Evolutionary conservation across 805 yeast genomes (phyloP).

Genomic region (Kazachstania bromeliacearum): DNA sequence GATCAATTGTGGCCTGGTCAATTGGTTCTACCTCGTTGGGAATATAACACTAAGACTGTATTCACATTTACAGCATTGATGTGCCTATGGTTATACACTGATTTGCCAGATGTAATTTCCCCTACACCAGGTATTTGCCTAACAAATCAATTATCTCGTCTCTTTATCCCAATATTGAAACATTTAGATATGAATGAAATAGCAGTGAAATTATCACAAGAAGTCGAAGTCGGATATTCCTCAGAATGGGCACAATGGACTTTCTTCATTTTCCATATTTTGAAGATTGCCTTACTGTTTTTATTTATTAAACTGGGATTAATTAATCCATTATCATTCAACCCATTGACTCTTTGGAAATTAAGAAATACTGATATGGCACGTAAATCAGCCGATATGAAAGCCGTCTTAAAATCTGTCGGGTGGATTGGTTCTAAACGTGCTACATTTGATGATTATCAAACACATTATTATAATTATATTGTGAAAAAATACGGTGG

Average conservation of each 20-base stretch:
- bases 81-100: slow-evolving; percentile 78
- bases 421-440: slow-evolving; percentile 96
- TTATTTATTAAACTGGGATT: slow-evolving; percentile 57
- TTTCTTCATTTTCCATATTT: slow-evolving; percentile 63
- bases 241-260: slow-evolving; percentile 45
- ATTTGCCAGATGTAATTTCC: slow-evolving; percentile 77
- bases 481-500: slow-evolving; percentile 64
- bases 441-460: slow-evolving; percentile 60
- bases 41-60: slow-evolving; percentile 12
- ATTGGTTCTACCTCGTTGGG: slow-evolving; percentile 44
- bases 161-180: slow-evolving; percentile 24
- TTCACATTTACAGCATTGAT: slow-evolving; percentile 25
- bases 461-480: slow-evolving; percentile 54
- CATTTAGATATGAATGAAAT: slow-evolving; percentile 34
- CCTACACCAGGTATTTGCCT: slow-evolving; percentile 90
- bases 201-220: slow-evolving; percentile 42
- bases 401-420: slow-evolving; percentile 42
- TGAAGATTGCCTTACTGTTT: slow-evolving; percentile 51
- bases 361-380: slow-evolving; percentile 26
- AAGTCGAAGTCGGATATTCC: slow-evolving; percentile 34
- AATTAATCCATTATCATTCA: slow-evolving; percentile 62
- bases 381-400: slow-evolving; percentile 25
- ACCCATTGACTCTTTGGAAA: slow-evolving; percentile 28
- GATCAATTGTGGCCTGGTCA: slow-evolving; percentile 85
- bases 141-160: slow-evolving; percentile 46